Evolutionary conservation across 1,139 yeast species (phyloP).

Genomic region (Saccharomyces pastorianus): DNA sequence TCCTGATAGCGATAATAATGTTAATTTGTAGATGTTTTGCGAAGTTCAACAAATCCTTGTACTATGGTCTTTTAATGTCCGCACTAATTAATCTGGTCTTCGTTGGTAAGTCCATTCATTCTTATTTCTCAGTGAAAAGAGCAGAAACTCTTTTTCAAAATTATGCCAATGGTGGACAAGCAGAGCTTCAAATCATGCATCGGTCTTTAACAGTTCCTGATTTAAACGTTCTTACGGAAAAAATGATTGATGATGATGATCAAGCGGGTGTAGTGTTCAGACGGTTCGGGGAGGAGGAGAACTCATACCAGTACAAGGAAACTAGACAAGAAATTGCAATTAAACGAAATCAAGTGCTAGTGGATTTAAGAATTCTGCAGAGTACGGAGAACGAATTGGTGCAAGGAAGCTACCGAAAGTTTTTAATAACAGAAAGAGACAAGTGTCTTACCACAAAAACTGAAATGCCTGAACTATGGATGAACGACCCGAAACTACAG

Average conservation of each 20-base stretch:
- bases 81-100: conserved; percentile 43
- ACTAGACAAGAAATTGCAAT: conserved; percentile 59
- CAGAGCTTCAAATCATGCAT: conserved; percentile 39
- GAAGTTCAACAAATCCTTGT: conserved; percentile 18
- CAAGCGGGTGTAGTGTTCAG: conserved; percentile 17
- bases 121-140: conserved; percentile 59
- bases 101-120: conserved; percentile 42
- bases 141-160: conserved; percentile 43
- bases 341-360: conserved; percentile 65
- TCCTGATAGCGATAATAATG: conserved; percentile 16
- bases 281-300: conserved; percentile 21
- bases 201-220: conserved; percentile 63
- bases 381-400: conserved; percentile 60
- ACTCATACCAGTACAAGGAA: conserved; percentile 36
- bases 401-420: conserved; percentile 61
- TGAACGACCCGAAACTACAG: conserved; percentile 19
- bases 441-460: conserved; percentile 43
- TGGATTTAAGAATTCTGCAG: conserved; percentile 61
- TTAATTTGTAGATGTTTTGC: conserved; percentile 16
- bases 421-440: conserved; percentile 58
- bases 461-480: conserved; percentile 24
- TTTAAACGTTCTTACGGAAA: conserved; percentile 41
- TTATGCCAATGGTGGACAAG: conserved; percentile 34
- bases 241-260: conserved; percentile 18
- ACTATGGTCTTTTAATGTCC: conserved; percentile 17